Evolutionary conservation across 2,329 filamentous ascomycete genomes (phyloP).

Genomic region (Claviceps arundinis): DNA sequence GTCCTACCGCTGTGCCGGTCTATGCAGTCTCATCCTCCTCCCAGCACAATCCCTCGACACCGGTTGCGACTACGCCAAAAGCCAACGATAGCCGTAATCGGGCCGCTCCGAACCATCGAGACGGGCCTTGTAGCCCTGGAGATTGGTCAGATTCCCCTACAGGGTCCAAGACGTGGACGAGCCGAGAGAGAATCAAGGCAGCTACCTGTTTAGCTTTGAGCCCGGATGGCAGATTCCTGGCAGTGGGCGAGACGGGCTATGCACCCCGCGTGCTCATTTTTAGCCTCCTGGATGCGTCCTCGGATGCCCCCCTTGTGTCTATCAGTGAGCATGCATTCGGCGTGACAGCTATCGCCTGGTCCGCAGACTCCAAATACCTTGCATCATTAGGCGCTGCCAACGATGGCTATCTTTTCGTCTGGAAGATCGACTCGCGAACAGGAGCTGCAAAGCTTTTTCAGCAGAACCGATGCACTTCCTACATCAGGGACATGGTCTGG

Average conservation of each 20-base stretch:
- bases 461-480: constrained; percentile 83
- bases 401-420: constrained; percentile 88
- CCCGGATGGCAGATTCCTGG: constrained; percentile 73
- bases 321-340: constrained; percentile 85
- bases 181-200: constrained; percentile 84
- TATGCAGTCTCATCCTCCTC: constrained; percentile 41
- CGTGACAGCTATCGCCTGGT: constrained; percentile 81
- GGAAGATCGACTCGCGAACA: constrained; percentile 71
- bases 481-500: constrained; percentile 80
- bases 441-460: constrained; percentile 69
- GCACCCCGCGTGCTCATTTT: constrained; percentile 85
- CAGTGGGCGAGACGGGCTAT: constrained; percentile 92
- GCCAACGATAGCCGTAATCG: constrained; percentile 51
- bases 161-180: constrained; percentile 65
- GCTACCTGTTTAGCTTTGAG: constrained; percentile 85
- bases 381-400: constrained; percentile 81
- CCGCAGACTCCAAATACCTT: constrained; percentile 70
- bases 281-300: constrained; percentile 64
- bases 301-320: constrained; percentile 70
- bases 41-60: constrained; percentile 36
- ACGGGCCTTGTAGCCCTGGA: constrained; percentile 29
- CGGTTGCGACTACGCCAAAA: constrained; percentile 41
- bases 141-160: constrained; percentile 49
- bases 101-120: constrained; percentile 31
- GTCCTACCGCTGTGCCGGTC: constrained; percentile 60